Evolutionary conservation across 768 basidiomycete genomes (phyloP).

Genomic region (Trametes meyenii): DNA sequence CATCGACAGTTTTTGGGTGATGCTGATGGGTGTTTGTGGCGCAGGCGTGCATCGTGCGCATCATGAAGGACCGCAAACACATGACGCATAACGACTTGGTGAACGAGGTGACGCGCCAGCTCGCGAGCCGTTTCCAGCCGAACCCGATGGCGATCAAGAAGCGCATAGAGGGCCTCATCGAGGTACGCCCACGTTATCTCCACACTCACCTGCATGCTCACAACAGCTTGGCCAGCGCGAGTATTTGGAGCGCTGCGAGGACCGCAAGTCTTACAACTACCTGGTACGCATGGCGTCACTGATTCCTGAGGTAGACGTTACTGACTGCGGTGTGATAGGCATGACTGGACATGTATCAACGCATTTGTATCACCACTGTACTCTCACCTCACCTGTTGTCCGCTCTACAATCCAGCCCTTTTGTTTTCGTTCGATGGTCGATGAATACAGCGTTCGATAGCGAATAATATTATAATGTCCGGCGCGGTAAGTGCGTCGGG

Average conservation of each 20-base stretch:
- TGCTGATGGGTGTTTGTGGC: not conserved
- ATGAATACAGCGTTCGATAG: not conserved
- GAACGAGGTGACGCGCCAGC: slow-evolving; percentile 87
- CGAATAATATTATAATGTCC: slow-evolving; percentile 20
- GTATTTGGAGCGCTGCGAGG: slow-evolving; percentile 88
- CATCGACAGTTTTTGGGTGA: not conserved
- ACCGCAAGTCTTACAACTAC: slow-evolving; percentile 89
- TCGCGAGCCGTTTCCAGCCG: slow-evolving; percentile 84
- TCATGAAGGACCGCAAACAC: slow-evolving; percentile 95
- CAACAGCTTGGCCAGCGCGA: slow-evolving; percentile 64
- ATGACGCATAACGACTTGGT: slow-evolving; percentile 89
- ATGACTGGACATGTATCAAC: slow-evolving; percentile 14
- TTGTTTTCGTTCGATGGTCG: not conserved
- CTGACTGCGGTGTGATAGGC: not conserved
- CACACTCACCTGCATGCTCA: not conserved
- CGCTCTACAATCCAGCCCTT: not conserved
- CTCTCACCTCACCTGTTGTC: not conserved
- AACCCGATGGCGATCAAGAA: slow-evolving; percentile 89
- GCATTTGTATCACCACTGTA: slow-evolving; percentile 18
- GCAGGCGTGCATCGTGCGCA: slow-evolving; percentile 94
- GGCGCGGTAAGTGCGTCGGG: not conserved
- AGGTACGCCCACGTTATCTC: slow-evolving; percentile 52
- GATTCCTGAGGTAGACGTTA: not conserved
- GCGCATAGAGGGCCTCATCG: slow-evolving; percentile 90
- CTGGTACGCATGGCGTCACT: slow-evolving; percentile 39